Evolutionary conservation across 441 rosid species (phyloP).

Genomic region (Gossypium davidsonii): DNA sequence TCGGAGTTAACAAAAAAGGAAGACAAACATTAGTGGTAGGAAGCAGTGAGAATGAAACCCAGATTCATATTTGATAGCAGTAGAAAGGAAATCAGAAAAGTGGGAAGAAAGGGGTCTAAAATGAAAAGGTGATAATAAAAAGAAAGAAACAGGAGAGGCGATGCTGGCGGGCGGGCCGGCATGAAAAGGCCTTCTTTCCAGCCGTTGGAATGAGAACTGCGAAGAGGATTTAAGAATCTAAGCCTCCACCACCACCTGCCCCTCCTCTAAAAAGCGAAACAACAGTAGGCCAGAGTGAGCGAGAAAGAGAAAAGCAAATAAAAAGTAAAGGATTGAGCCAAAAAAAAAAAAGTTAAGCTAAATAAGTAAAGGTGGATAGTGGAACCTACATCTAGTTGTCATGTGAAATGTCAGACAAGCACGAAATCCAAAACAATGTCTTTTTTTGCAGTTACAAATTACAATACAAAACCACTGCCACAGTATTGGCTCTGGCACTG

Average conservation of each 20-base stretch:
- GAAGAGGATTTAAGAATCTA: background rate
- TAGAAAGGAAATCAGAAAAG: background rate
- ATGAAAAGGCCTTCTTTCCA: background rate
- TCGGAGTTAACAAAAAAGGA: background rate
- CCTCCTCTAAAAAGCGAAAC: background rate
- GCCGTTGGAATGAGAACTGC: background rate
- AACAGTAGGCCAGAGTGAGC: background rate
- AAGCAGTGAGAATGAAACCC: background rate
- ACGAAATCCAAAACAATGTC: background rate
- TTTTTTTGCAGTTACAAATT: background rate
- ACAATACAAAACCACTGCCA: background rate
- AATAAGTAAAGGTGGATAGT: background rate
- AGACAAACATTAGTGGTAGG: background rate
- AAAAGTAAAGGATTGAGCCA: background rate
- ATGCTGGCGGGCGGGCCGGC: no score
- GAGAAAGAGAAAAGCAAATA: background rate
- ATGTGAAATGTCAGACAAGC: conserved; percentile 1
- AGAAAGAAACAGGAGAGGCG: background rate
- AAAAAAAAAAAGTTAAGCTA: background rate
- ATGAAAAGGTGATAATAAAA: background rate
- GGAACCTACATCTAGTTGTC: background rate
- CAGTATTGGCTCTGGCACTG: background rate
- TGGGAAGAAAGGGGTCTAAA: background rate
- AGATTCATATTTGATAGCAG: background rate
- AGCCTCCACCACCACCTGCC: background rate